Conservation (phyloP, 2,329 filamentous ascomycete genomes). For the Helminthosporium solani region DNA sequence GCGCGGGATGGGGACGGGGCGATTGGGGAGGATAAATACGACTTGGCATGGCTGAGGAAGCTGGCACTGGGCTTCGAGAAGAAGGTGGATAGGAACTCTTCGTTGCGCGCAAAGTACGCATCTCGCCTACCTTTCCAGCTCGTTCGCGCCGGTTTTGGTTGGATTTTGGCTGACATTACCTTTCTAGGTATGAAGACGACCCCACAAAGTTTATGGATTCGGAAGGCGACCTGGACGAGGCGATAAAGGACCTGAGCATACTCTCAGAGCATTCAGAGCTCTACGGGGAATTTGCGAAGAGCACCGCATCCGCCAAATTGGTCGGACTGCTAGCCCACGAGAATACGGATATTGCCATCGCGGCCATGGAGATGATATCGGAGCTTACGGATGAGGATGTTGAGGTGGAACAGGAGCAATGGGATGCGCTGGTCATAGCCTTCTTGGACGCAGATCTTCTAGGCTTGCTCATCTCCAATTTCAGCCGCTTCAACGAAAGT, state of each 20-base stretch:
- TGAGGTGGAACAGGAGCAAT: constrained; percentile 74
- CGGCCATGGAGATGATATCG: constrained; percentile 81
- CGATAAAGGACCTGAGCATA: constrained; percentile 83
- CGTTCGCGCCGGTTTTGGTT: too few relatives aligned
- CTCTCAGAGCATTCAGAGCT: constrained; percentile 83
- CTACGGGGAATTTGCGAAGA: constrained; percentile 75
- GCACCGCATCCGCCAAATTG: constrained; percentile 71
- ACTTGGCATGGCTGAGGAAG: constrained; percentile 78
- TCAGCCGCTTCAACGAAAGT: constrained; percentile 75
- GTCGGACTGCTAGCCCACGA: constrained; percentile 87
- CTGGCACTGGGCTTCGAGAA: constrained; percentile 83
- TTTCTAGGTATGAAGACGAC: constrained; percentile 53
- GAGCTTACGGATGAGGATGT: constrained; percentile 96
- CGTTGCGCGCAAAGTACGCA: constrained; percentile 79
- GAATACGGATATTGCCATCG: constrained; percentile 95
- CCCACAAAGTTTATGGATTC: constrained; percentile 79
- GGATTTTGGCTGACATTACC: background rate
- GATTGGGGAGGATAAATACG: constrained; percentile 70
- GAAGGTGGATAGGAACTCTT: constrained; percentile 86
- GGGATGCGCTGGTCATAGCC: constrained; percentile 70
- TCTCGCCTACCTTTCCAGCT: background rate
- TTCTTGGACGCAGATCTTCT: constrained; percentile 67
- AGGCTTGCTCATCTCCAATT: constrained; percentile 72
- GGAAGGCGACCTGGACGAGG: constrained; percentile 86
- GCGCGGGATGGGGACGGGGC: constrained; percentile 58